Evolutionary conservation across 2,329 filamentous ascomycete genomes (phyloP), one percentile per base, ranked within the genome.

Genomic region (Xylariaceae sp.): DNA sequence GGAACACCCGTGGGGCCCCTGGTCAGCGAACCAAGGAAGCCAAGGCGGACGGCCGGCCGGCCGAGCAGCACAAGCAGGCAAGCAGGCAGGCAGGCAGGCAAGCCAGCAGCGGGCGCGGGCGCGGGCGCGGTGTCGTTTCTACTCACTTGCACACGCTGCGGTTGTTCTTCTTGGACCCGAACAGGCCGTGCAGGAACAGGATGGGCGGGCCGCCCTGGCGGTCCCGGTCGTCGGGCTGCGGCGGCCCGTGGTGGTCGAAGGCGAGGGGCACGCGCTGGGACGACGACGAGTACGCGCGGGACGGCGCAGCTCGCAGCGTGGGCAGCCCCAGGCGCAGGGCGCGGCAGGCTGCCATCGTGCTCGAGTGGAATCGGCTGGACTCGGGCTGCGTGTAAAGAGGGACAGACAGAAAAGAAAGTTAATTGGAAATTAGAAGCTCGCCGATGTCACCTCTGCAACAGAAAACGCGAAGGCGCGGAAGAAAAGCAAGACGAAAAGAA

Each of bases 161-260:
- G 57, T 95, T 94, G 57, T 96, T 96, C 65, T 86, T 88, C 65
- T 93, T 94, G 23, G 86, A 94, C 14, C 90, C 90, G 53, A 96
- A 95, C 9, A 96, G 69, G 1, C 92, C 90, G 57, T 96, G 90
- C 52, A 96, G 76, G 46, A 96, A 83, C 41, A 96, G 62, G 43
- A 96, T 86, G 2, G 89, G 84, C 24, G 63, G n/a, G n/a, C n/a
- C 51, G 21, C 59, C 57, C 40, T 63, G 59, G 38, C 58, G 54
- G 51, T 67, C 53, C 9, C 38, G 33, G 17, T 60, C n/a, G n/a
- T n/a, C 57, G 2, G 58, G 56, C 31, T 65, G 67, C 1, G 63
- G 49, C 2, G 82, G 77, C 49, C 73, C 64, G 53, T 87, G 77
- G 27, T 83, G 63, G 49, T 86, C 80, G 55, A 75, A 87, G 2